phyloP scores from a whole-genome alignment of 345 rosid genomes.

The Sonneratia caseolaris region DNA sequence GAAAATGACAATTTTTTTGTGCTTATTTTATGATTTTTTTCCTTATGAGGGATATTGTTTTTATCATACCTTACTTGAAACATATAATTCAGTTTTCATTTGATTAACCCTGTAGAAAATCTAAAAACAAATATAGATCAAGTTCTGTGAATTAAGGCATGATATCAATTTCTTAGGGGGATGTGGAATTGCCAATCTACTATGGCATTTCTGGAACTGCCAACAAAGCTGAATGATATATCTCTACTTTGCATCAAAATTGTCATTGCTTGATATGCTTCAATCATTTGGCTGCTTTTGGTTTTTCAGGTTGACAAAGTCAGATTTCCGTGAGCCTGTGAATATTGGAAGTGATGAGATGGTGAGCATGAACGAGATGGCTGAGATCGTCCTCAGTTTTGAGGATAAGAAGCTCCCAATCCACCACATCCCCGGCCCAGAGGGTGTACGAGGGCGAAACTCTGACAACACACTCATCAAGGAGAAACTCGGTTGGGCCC shows the following conservation, averaged over 20 bases:
- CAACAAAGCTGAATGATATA: too few species aligned
- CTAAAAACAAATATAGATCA: too few species aligned
- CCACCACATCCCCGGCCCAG: conserved; percentile 97
- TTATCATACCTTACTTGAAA: background rate
- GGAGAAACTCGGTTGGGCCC: conserved; percentile 99
- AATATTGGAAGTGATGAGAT: conserved; percentile 99
- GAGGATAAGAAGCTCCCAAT: conserved; percentile 79
- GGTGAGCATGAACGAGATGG: conserved; percentile 99
- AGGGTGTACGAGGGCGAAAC: conserved; percentile 99
- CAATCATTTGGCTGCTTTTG: background rate
- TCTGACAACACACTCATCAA: conserved; percentile 91
- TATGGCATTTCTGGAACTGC: too few species aligned
- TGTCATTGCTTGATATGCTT: background rate
- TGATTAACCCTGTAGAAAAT: too few species aligned
- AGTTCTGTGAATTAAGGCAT: too few species aligned
- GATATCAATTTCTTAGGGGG: too few species aligned
- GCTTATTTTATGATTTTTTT: background rate
- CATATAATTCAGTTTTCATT: background rate
- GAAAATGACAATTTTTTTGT: too few species aligned
- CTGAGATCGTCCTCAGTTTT: conserved; percentile 91
- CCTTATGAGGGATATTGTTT: too few species aligned
- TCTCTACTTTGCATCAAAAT: background rate
- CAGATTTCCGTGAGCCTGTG: conserved; percentile 96
- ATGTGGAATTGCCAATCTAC: too few species aligned
- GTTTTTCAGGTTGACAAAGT: conserved; percentile 64